Conservation (phyloP, 2,329 filamentous ascomycete genomes). For the Aspergillus sp. region DNA sequence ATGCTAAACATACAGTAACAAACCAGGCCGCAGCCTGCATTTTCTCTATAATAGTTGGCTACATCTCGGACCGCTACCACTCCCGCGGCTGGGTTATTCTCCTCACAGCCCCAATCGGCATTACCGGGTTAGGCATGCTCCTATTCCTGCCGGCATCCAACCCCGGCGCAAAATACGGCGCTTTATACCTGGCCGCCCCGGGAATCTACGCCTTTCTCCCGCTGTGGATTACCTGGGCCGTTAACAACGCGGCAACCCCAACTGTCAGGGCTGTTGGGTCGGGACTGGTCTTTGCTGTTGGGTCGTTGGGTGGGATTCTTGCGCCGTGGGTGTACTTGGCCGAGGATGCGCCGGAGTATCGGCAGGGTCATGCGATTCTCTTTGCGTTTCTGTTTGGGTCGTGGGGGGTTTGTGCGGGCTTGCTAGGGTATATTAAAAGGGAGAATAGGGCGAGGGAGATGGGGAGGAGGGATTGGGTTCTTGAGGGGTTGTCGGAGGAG, state of each 20-base stretch:
- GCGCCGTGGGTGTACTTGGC: conserved; percentile 9
- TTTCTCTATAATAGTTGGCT: conserved; percentile 3
- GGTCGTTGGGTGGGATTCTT: conserved; percentile 3
- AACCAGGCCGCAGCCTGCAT: conserved; percentile 4
- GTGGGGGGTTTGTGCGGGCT: background rate
- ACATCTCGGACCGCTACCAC: conserved; percentile 5
- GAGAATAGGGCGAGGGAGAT: background rate
- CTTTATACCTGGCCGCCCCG: conserved; percentile 3
- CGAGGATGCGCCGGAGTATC: conserved; percentile 5
- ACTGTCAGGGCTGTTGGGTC: background rate
- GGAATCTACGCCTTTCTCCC: conserved; percentile 3
- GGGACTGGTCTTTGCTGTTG: conserved; percentile 1
- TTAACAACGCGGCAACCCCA: conserved; percentile 3
- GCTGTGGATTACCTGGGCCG: conserved; percentile 5
- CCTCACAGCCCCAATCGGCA: background rate
- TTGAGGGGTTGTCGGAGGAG: background rate
- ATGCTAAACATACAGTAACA: background rate
- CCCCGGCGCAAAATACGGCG: conserved; percentile 6
- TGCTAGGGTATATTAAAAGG: conserved; percentile 1
- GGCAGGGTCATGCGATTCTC: conserved; percentile 5
- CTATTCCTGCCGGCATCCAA: background rate
- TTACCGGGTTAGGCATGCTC: conserved; percentile 2
- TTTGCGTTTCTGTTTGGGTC: conserved; percentile 2
- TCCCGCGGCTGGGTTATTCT: conserved; percentile 1
- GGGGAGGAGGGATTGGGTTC: background rate